Evolutionary conservation across 1,284 basidiomycete species (phyloP), one percentile per base, ranked within the genome.

Genomic region (Laetiporus sulphureus): DNA sequence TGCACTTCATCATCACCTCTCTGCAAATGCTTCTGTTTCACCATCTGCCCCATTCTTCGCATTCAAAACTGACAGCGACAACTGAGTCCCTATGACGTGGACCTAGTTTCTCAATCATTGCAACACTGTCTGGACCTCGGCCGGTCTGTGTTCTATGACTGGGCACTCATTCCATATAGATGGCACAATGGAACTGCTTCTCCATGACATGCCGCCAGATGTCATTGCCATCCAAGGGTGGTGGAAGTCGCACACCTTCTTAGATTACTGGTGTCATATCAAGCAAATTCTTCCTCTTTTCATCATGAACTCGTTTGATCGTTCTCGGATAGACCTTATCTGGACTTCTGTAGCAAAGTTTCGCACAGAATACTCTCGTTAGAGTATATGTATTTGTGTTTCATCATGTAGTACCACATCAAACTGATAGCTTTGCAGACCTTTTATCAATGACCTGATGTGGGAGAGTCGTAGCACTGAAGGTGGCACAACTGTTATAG

Each of bases 91-190:
- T 0, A 37, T 53, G 41, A 46, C 41, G 1, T 19, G 40, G 5
- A 25, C 23, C 22, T 45, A 42, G 46, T 54, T 56, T 38, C 15
- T 59, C 0, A 32, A 21, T 7, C 37, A 46, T 2, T 54, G 53
- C 38, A 23, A 40, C 8, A 30, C 36, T 10, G 46, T 55, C 3
- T 57, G 55, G 54, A 12, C 5, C 2, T 0, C 7, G 1, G 38
- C 40, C 0, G 36, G 31, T 1, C 24, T 54, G 1, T 23, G 34
- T 2, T 5, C 21, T 8, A 41, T 58, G 2, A 34, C 43, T 0
- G 55, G 59, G 2, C 60, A 62, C 38, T 53, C 50, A n/a, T 63
- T 62, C 46, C 41, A 54, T 3, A 61, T 61, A 22, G 58, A 60
- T 0, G 60, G 60, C 1, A 56, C 58, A 0, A 55, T 54, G 0